A percentile compares a stretch with the other conserved stretches of the same genome.
Evolutionary conservation across 495 filamentous ascomycete genomes (phyloP).

Genomic region (Trichodelitschia bisporula): DNA sequence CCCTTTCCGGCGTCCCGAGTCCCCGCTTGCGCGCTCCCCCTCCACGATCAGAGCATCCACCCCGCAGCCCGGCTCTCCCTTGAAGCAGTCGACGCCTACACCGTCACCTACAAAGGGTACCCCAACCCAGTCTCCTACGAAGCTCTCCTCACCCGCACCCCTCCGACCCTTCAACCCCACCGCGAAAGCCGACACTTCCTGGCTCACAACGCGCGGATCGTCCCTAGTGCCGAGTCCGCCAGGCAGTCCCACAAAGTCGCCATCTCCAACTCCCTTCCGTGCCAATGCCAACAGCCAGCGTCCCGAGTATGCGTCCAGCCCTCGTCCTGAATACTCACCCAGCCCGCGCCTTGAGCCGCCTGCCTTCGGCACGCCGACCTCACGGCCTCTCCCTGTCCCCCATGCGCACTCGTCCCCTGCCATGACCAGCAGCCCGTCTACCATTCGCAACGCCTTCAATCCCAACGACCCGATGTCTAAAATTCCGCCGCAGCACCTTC

Average conservation of each 20-base stretch:
- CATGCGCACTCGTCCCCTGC: slow-evolving; percentile 6
- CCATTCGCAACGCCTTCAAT: neutral
- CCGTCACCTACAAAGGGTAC: slow-evolving; percentile 7
- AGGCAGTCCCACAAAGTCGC: too few species aligned
- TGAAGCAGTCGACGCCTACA: slow-evolving; percentile 5
- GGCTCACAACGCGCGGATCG: too few species aligned
- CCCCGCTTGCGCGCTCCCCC: slow-evolving; percentile 8
- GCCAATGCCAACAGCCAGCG: slow-evolving; percentile 10
- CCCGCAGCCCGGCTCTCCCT: slow-evolving; percentile 8
- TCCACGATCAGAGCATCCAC: slow-evolving; percentile 10
- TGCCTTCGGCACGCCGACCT: slow-evolving; percentile 8
- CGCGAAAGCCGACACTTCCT: too few species aligned
- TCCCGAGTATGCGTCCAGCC: slow-evolving; percentile 6
- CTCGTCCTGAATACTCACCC: slow-evolving; percentile 6
- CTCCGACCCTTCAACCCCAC: too few species aligned
- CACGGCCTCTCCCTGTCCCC: slow-evolving; percentile 5
- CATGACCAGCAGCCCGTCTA: neutral
- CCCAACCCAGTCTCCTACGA: too few species aligned
- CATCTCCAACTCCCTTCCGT: too few species aligned
- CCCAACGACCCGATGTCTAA: slow-evolving; percentile 9
- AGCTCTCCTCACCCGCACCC: too few species aligned
- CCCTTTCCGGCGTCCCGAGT: slow-evolving; percentile 13
- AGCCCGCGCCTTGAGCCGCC: too few species aligned
- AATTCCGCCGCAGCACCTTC: slow-evolving; percentile 14
- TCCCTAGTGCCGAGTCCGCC: too few species aligned